Percentiles rank a stretch among this genome's conserved stretches.
These are phyloP conservation scores for Rhizopogon rudus DNA, from an alignment of 768 basidiomycete genomes.

Conservation along the genomic window DNA sequence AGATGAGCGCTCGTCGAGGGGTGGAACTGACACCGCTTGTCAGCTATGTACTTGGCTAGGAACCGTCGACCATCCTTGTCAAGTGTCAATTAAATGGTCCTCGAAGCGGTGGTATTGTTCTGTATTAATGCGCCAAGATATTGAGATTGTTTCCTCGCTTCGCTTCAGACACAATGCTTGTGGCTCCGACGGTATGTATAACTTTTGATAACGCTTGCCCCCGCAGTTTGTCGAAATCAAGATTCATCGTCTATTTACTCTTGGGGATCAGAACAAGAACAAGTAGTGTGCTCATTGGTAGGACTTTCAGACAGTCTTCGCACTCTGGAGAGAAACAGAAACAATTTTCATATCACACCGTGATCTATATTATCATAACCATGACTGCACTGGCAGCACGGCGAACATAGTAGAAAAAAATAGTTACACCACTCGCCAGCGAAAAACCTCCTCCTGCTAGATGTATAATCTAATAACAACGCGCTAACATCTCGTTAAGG, in stretches of 20 bases:
- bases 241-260: not conserved
- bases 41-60: not conserved
- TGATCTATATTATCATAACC: not conserved
- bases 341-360: not conserved
- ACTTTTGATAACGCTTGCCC: not conserved
- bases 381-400: not conserved
- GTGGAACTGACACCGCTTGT: too few species aligned
- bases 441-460: not conserved
- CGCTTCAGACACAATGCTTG: not conserved
- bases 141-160: not conserved
- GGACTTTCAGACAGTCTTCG: not conserved
- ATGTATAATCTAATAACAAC: not conserved
- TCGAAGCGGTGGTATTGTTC: not conserved
- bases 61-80: not conserved
- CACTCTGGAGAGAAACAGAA: not conserved
- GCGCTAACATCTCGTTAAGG: not conserved
- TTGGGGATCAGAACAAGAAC: not conserved
- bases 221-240: not conserved
- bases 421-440: not conserved
- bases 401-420: not conserved
- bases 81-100: not conserved
- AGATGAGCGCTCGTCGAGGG: too few species aligned
- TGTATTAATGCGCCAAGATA: not conserved
- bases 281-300: not conserved
- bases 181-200: not conserved